Percentiles rank a stretch among this genome's conserved stretches.
phyloP scores from a whole-genome alignment of 306 rosid species.

The Carpinus viminea region DNA sequence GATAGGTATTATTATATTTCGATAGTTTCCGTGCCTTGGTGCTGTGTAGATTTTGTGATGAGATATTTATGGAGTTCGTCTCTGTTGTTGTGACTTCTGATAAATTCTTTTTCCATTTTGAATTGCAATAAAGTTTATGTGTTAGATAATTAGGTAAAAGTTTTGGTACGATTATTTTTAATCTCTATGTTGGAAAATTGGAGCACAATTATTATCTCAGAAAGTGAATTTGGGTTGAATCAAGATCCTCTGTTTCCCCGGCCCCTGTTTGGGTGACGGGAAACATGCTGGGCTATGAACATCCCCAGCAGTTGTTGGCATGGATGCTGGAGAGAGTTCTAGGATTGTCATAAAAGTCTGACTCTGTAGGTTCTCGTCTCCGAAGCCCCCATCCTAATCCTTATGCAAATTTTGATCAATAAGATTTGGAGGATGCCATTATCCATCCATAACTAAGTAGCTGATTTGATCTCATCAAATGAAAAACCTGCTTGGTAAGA shows the following conservation, averaged over 20 bases:
- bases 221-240: slow-evolving; percentile 4
- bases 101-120: background rate
- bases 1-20: background rate
- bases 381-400: background rate
- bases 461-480: no score
- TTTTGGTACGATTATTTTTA: background rate
- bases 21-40: background rate
- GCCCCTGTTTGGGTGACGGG: background rate
- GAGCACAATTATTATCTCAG: background rate
- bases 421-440: background rate
- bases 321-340: no score
- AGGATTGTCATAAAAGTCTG: no score
- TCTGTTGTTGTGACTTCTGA: background rate
- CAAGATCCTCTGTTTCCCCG: background rate
- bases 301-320: no score
- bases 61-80: background rate
- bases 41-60: background rate
- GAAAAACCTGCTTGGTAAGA: no score
- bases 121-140: background rate
- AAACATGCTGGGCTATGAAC: no score
- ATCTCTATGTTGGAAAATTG: background rate
- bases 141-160: background rate
- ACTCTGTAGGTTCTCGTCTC: no score
- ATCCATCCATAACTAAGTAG: no score
- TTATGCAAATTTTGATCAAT: background rate